Evolutionary conservation across 2,329 filamentous ascomycete genomes (phyloP), one percentile per base, ranked within the genome.

Genomic region (Bipolaris oryzae): DNA sequence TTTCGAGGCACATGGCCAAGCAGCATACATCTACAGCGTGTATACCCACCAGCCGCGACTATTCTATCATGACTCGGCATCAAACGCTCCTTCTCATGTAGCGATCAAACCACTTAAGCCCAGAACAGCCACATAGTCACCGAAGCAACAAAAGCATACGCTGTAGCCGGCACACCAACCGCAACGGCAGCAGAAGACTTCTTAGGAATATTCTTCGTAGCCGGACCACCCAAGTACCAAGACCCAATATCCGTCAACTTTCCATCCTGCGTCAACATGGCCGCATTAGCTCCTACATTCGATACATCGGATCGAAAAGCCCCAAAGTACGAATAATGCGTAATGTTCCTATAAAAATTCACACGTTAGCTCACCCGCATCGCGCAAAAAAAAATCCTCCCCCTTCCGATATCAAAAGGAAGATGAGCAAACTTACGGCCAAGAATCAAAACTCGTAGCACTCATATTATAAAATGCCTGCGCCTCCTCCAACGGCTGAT

Each of bases 281-380:
- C 84, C 1, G 83, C 86, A 58, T 92, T 91, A 3, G 87, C 81
- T 0, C 91, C 91, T 6, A 93, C 87, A 63, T 92, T 94, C 60
- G 87, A 89, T 15, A 84, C 84, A 47, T 82, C 78, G 3, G 85
- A 86, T 50, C 89, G 84, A 71, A 94, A 94, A 7, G 88, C 83
- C 43, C 89, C 90, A 67, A 92, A 95, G 74, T 89, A 89, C 0
- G 87, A 87, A 73, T 94, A 94, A 25, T 85, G 84, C 1, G 82
- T 85, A 15, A 92, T 80, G 52, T 83, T 87, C 13, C 75, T 77
- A 25, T 18, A 3, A 15, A 11, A 33, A 3, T 5, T 16, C 7
- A 4, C 15, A 2, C 3, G 38, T 58, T 43, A 61, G 37, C 28
- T n/a, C 7, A 18, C 5, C 5, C 3, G 23, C 6, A 23, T 23